Evolutionary conservation across 2,329 filamentous ascomycete species (phyloP).

Genomic region (Knufia fluminis): DNA sequence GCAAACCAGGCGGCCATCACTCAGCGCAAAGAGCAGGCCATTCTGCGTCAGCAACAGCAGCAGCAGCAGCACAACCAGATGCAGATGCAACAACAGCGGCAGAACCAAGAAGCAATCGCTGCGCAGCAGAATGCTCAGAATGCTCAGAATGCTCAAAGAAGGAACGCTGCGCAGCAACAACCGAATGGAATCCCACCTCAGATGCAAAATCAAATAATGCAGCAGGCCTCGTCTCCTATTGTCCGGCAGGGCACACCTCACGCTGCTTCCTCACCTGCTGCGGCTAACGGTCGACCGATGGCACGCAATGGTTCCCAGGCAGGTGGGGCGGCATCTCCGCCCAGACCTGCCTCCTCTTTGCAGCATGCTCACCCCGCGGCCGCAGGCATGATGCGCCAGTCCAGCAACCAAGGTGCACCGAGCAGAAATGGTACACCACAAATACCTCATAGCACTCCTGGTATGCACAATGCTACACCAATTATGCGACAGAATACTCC

Average conservation of each 20-base stretch:
- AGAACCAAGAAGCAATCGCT: slow-evolving; percentile 10
- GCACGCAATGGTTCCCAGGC: slow-evolving; percentile 36
- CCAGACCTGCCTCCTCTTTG: slow-evolving; percentile 36
- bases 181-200: slow-evolving; percentile 41
- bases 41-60: slow-evolving; percentile 31
- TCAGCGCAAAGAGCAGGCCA: slow-evolving; percentile 19
- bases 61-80: slow-evolving; percentile 27
- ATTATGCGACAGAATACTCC: slow-evolving; percentile 40
- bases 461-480: slow-evolving; percentile 39
- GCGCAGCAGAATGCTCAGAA: slow-evolving; percentile 30
- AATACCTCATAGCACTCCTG: slow-evolving; percentile 38
- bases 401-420: slow-evolving; percentile 36
- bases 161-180: slow-evolving; percentile 36
- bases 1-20: slow-evolving; percentile 26
- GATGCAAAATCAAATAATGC: slow-evolving; percentile 29
- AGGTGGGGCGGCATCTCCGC: slow-evolving; percentile 36
- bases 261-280: slow-evolving; percentile 36
- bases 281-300: slow-evolving; percentile 34
- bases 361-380: slow-evolving; percentile 40
- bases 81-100: slow-evolving; percentile 18
- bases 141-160: slow-evolving; percentile 31
- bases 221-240: slow-evolving; percentile 38
- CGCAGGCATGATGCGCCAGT: slow-evolving; percentile 34
- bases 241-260: slow-evolving; percentile 40
- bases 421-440: slow-evolving; percentile 41